A percentile compares a stretch with the other conserved stretches of the same genome.
Conservation (phyloP, 768 basidiomycete species). For the Hygrocybe coccinea region DNA sequence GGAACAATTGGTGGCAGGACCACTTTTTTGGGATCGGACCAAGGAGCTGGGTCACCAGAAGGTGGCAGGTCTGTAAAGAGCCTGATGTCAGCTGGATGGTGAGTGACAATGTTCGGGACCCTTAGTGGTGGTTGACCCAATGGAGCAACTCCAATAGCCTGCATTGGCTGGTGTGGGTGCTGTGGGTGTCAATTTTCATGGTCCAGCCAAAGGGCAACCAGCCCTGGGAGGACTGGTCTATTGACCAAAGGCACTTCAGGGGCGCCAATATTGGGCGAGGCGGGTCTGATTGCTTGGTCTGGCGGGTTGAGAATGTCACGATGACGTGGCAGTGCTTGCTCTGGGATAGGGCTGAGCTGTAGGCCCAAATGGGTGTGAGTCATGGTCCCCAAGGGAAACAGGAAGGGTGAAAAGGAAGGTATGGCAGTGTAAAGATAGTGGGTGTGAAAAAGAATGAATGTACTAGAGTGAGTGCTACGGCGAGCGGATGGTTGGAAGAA, state of each 20-base stretch:
- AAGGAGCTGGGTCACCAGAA: not conserved
- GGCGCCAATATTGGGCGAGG: not conserved
- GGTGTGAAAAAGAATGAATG: not conserved
- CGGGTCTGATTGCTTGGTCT: not conserved
- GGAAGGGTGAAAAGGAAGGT: not conserved
- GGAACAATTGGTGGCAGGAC: slow-evolving; percentile 9
- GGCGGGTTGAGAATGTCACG: not conserved
- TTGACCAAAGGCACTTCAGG: not conserved
- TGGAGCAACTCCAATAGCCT: not conserved
- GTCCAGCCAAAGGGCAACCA: not conserved
- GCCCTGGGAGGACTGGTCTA: not conserved
- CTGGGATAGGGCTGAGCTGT: no score
- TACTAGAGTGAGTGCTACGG: no score
- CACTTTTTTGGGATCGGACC: not conserved
- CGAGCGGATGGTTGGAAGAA: no score
- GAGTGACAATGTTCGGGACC: not conserved
- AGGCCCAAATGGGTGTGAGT: no score
- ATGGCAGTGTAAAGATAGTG: not conserved
- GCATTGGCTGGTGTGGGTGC: not conserved
- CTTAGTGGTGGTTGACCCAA: not conserved
- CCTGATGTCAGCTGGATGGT: not conserved
- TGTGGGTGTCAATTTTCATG: not conserved
- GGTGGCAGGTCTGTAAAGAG: not conserved
- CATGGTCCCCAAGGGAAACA: no score
- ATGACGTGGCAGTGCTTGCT: not conserved